Percentiles rank a stretch among this genome's conserved stretches.
phyloP scores from a whole-genome alignment of 2,329 filamentous ascomycete species.

The Graphiopsis chlorocephala region DNA sequence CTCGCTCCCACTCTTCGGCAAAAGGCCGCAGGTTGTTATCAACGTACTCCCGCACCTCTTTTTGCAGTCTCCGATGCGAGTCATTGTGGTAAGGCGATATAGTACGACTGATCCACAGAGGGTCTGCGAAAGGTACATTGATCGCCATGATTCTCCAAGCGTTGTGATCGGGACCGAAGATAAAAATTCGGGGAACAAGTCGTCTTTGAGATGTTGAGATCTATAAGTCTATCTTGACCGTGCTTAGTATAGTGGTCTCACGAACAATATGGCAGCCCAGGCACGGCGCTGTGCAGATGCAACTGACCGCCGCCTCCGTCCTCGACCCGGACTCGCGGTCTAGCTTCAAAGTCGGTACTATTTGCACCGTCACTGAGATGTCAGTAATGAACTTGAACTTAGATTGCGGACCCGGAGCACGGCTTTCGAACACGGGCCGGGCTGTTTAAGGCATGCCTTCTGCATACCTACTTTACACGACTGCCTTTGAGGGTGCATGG shows the following conservation, averaged over 20 bases:
- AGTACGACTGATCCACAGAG: background rate
- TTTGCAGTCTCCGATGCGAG: background rate
- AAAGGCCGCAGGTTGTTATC: constrained; percentile 57
- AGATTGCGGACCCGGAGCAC: no score
- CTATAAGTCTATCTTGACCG: background rate
- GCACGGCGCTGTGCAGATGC: background rate
- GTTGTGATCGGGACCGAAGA: background rate
- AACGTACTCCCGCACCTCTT: constrained; percentile 44
- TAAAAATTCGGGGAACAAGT: background rate
- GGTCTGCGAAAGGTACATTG: background rate
- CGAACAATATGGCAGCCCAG: background rate
- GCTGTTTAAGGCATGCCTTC: background rate
- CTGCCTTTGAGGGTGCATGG: no score
- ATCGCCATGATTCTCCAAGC: background rate
- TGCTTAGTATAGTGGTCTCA: background rate
- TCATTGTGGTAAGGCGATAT: background rate
- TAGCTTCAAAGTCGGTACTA: background rate
- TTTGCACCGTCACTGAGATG: constrained; percentile 17
- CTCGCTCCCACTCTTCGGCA: constrained; percentile 62
- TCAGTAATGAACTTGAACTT: no score
- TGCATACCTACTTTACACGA: background rate
- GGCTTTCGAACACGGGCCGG: no score
- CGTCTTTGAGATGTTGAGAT: background rate
- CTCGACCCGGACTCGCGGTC: background rate
- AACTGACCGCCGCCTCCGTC: background rate